Evolutionary conservation across 257 asterid genomes (phyloP).

Genomic region (Jaltomata sinuosa): DNA sequence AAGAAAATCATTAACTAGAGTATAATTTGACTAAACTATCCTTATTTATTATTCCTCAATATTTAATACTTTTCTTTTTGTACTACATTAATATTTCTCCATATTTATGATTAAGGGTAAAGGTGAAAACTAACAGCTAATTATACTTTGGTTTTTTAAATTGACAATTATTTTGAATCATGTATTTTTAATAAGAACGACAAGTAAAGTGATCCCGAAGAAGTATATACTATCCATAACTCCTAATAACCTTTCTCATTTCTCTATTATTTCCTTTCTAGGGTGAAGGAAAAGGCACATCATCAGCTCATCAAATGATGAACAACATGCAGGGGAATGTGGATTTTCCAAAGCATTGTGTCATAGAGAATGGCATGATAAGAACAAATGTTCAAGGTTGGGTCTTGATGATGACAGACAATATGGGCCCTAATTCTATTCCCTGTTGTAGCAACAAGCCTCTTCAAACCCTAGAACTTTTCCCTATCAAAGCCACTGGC

Average conservation of each 20-base stretch:
- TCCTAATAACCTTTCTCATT: background rate
- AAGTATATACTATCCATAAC: no score
- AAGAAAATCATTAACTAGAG: no score
- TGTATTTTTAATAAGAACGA: no score
- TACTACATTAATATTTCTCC: no score
- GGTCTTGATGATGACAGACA: conserved; percentile 15
- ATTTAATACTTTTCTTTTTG: no score
- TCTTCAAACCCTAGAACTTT: conserved; percentile 67
- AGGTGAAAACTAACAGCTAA: no score
- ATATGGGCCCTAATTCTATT: conserved; percentile 21
- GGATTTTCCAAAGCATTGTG: conserved; percentile 24
- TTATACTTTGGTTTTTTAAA: no score
- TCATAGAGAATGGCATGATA: conserved; percentile 11
- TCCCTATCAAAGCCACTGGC: conserved; percentile 39
- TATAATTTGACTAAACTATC: no score
- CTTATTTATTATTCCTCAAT: no score
- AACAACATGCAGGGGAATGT: conserved; percentile 23
- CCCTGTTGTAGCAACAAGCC: conserved; percentile 33
- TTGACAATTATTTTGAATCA: no score
- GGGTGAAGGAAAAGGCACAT: conserved; percentile 15
- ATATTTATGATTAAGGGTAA: no score
- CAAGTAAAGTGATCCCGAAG: no score
- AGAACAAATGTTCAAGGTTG: conserved; percentile 32
- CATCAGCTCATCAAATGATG: conserved; percentile 9
- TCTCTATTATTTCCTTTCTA: background rate